phyloP scores from a whole-genome alignment of 2,329 filamentous ascomycete species.

The Claviceps sp. region DNA sequence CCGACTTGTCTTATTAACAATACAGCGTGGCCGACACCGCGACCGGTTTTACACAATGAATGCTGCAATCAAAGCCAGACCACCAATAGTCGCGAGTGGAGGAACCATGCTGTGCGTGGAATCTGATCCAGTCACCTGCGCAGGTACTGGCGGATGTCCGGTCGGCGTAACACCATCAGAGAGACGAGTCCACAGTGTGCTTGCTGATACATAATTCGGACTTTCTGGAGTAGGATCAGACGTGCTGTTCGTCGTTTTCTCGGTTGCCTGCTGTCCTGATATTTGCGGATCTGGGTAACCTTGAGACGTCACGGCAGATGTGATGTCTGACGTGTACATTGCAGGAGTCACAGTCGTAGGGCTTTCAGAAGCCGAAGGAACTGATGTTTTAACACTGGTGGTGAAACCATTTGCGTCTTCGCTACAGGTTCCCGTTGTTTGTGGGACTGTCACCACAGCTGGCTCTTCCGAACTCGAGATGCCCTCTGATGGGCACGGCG shows the following conservation, averaged over 20 bases:
- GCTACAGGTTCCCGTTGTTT: conserved; percentile 1
- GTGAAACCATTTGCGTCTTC: not conserved
- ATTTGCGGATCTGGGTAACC: conserved; percentile 1
- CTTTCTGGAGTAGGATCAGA: conserved; percentile 3
- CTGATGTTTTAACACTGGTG: not conserved
- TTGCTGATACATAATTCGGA: conserved; percentile 10
- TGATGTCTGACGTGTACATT: conserved; percentile 1
- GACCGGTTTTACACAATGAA: conserved; percentile 11
- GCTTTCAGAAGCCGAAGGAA: not conserved
- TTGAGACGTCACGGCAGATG: conserved; percentile 1
- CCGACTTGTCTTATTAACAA: not conserved
- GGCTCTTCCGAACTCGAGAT: not conserved
- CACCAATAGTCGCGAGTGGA: conserved; percentile 11
- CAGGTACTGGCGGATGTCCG: conserved; percentile 13
- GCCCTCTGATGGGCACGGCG: conserved; percentile 2
- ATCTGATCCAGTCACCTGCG: conserved; percentile 15
- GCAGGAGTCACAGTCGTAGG: conserved; percentile 1
- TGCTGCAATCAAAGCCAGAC: conserved; percentile 15
- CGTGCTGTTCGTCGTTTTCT: conserved; percentile 6
- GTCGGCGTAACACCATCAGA: conserved; percentile 9
- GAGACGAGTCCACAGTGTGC: conserved; percentile 12
- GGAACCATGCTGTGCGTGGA: conserved; percentile 11
- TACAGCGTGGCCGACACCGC: not conserved
- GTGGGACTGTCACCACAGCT: not conserved
- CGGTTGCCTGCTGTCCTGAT: conserved; percentile 3